Evolutionary conservation across 139 green algal genomes (phyloP), one percentile per base, ranked within the genome.

Genomic region (Chlorella sp.): DNA sequence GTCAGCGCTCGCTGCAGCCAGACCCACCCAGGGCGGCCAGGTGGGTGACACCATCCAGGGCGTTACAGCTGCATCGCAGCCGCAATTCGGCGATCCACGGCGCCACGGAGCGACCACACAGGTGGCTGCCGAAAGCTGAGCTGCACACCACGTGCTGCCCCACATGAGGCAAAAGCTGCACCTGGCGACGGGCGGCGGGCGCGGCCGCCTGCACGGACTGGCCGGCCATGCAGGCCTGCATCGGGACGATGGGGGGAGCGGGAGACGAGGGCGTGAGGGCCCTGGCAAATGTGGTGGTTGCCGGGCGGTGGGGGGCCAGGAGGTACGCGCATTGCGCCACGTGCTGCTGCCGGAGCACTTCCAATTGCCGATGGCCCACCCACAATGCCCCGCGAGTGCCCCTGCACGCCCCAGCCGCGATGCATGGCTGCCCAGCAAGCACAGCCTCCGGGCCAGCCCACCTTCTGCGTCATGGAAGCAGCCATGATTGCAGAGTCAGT

Each of bases 201-300:
- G 86, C 30, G 2, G 71, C 53, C 37, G n/a, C 32, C 26, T 66
- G 66, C 30, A 83, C 86, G 48, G 39, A 37, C 73, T 36, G 42
- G 76, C 71, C 86, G 86, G 86, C 73, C 73, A 89, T n/a, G 48
- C 53, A 76, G n/a, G 73, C 86, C 73, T 88, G 84, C 84, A 88
- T 40, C 34, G 22, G 14, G 12, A 53, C 4, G 16, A 36, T 16
- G 61, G n/a, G 37, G 1, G 61, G 22, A 79, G 64, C 16, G 11
- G 64, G 64, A 71, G 7, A 28, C 64, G 11, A 68, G n/a, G 48
- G 48, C 48, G 7, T 57, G 48, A 57, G 48, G 9, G 9, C 48
- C 48, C 48, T 57, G 48, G 48, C 48, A 57, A 5, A 57, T 57
- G 48, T 57, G 48, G 48, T 57, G 48, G 48, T 57, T 57, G 48